phyloP scores from a whole-genome alignment of 176 grass and related monocot genomes.

The Sorghum bicolor region Sorghum_bicolor_NCBIv3 NC_012871.2:63396501-63397000 shows the following conservation, averaged over 20 bases:
- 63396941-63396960: neutral
- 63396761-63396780: too few relatives aligned
- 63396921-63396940: neutral
- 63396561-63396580: constrained; percentile 23
- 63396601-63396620: neutral
- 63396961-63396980: neutral
- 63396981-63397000: neutral
- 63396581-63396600: neutral
- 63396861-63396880: neutral
- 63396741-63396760: too few relatives aligned
- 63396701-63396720: neutral
- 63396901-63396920: neutral
- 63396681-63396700: neutral
- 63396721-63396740: too few relatives aligned
- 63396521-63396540: neutral
- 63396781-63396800: neutral
- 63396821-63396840: neutral
- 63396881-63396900: too few relatives aligned
- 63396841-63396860: neutral
- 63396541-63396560: constrained; percentile 27
- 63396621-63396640: constrained; percentile 10
- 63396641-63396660: constrained; percentile 4
- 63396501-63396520: neutral
- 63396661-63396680: neutral
- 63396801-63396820: neutral